These are phyloP conservation scores for Scytalidium sp. DNA, from an alignment of 2,329 filamentous ascomycete genomes.

Conservation along the genomic window DNA sequence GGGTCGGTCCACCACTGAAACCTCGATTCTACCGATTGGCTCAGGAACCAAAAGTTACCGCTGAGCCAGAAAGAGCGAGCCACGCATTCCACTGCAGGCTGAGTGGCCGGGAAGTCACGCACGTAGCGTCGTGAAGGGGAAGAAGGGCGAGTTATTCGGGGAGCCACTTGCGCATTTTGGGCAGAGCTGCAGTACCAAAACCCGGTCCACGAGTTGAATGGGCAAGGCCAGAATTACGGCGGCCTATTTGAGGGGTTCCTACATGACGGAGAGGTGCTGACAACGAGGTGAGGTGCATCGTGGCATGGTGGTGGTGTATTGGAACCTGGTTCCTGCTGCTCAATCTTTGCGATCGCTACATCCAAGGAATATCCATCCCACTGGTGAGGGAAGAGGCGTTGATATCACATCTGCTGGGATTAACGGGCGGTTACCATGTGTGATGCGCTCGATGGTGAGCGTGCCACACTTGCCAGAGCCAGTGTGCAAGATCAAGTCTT, in stretches of 20 bases:
- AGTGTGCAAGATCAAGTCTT: not conserved
- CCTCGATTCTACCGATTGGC: slow-evolving; percentile 1
- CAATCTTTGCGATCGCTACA: not conserved
- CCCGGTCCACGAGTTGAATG: too few species aligned
- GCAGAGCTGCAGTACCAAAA: not conserved
- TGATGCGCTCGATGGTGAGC: not conserved
- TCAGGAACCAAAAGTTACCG: slow-evolving; percentile 1
- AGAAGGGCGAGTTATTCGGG: not conserved
- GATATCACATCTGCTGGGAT: too few species aligned
- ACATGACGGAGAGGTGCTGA: not conserved
- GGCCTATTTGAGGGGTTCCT: not conserved
- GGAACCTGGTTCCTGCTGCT: not conserved
- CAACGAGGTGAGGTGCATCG: not conserved
- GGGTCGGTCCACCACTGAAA: not conserved
- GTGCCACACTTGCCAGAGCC: not conserved
- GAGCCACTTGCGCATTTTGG: not conserved
- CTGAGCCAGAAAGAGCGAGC: not conserved
- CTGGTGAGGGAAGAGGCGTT: not conserved
- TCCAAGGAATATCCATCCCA: not conserved
- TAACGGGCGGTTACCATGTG: too few species aligned
- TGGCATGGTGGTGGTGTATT: not conserved
- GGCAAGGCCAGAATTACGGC: not conserved
- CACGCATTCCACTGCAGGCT: not conserved
- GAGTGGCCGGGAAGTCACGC: not conserved
- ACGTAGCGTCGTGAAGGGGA: not conserved